Percentiles rank a stretch among this genome's conserved stretches.
Conservation (phyloP, 176 grass and related monocot species). For the Coix lacrymajobi region DNA sequence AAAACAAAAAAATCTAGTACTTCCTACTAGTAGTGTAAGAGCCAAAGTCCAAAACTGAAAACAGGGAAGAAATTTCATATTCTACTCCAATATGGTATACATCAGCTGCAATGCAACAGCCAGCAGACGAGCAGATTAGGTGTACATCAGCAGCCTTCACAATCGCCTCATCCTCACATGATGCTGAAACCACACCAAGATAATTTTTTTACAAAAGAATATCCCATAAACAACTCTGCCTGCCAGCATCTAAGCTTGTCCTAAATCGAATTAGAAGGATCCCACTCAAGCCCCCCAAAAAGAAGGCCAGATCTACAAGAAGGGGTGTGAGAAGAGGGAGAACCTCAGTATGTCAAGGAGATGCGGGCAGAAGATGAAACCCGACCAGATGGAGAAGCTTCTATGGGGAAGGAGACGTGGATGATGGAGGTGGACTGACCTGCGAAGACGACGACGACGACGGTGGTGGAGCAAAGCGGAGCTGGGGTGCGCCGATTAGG, state of each 20-base stretch:
- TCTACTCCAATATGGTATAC: background rate
- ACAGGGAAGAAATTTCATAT: conserved; percentile 18
- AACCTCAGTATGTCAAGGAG: too few species aligned
- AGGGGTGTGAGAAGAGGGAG: too few species aligned
- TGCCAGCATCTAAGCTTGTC: conserved; percentile 21
- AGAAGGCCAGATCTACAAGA: too few species aligned
- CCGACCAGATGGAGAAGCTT: too few species aligned
- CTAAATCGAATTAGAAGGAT: conserved; percentile 10
- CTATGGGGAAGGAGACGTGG: too few species aligned
- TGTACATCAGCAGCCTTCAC: too few species aligned
- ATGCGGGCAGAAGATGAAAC: too few species aligned
- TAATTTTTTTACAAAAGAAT: background rate
- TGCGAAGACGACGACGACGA: too few species aligned
- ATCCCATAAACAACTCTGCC: conserved; percentile 17
- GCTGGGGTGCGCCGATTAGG: too few species aligned
- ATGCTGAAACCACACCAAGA: conserved; percentile 14
- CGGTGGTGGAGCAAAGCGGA: too few species aligned
- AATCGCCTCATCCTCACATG: background rate
- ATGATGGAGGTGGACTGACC: too few species aligned
- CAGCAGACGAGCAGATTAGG: background rate
- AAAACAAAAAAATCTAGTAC: background rate
- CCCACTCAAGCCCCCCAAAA: conserved; percentile 6
- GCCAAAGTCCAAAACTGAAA: conserved; percentile 28
- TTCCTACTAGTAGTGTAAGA: background rate
- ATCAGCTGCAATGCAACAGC: conserved; percentile 18